These are phyloP conservation scores for Epichloe hybrida DNA, from an alignment of 2,329 filamentous ascomycete species.

Conservation along the genomic window DNA sequence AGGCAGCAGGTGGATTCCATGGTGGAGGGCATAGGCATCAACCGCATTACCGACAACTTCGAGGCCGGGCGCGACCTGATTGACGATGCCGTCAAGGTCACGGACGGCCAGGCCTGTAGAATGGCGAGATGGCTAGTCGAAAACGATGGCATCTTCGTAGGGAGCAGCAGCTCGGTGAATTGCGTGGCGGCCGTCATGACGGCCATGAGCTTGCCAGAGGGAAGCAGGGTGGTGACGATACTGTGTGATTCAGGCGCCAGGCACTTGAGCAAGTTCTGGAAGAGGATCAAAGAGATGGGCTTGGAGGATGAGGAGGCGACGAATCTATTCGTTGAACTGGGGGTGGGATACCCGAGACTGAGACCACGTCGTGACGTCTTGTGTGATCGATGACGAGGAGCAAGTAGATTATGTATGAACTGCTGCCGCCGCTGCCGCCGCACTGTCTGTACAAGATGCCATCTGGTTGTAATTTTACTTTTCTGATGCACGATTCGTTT, in stretches of 20 bases:
- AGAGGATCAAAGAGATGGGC: conserved; percentile 53
- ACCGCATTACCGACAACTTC: conserved; percentile 87
- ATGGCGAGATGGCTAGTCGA: conserved; percentile 98
- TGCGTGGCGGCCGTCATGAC: conserved; percentile 67
- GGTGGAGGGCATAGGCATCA: conserved; percentile 92
- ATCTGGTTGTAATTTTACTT: background rate
- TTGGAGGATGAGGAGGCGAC: conserved; percentile 41
- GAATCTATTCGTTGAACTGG: conserved; percentile 38
- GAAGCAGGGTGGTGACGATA: conserved; percentile 65
- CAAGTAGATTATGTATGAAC: background rate
- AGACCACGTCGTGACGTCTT: background rate
- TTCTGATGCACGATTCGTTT: background rate
- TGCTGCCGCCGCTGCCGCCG: too few species aligned
- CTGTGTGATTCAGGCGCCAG: conserved; percentile 73
- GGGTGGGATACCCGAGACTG: conserved; percentile 22
- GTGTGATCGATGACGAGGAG: background rate
- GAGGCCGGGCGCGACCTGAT: conserved; percentile 74
- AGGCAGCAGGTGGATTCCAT: conserved; percentile 89
- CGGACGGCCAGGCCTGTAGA: conserved; percentile 71
- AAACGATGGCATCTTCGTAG: conserved; percentile 86
- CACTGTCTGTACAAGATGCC: background rate
- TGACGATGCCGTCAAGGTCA: conserved; percentile 80
- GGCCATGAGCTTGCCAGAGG: conserved; percentile 47
- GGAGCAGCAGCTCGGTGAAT: conserved; percentile 89
- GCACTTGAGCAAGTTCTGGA: conserved; percentile 79